Evolutionary conservation across 352 stramenopile species (phyloP), one percentile per base, ranked within the genome.

Genomic region (Peronospora belbahrii): DNA sequence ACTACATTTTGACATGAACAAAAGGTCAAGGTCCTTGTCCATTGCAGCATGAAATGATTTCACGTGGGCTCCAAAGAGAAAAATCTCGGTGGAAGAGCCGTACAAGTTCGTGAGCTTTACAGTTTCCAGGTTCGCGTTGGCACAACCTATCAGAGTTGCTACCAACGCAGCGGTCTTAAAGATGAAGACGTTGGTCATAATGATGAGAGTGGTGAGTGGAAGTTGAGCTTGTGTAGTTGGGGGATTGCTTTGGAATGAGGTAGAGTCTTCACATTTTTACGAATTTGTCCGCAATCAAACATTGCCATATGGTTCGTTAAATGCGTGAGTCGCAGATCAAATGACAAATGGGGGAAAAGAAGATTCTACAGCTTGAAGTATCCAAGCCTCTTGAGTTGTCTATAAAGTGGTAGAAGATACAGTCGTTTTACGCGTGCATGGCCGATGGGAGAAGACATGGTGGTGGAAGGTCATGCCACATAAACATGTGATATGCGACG

Each of bases 1-100:
- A 2, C 85, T 81, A 47, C 91, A 62, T 0, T 74, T 64, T 2
- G 74, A 94, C 23, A 96, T 25, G 59, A 96, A 97, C 6, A 97
- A 60, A 30, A 86, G 60, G 18, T 96, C 77, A 20, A 64, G 48
- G 1, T 40, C 42, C n/a, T 63, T 48, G 11, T 61, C 48, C 23
- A 56, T 24, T 3, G 59, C 50, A 0, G 46, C 14, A 3, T 47
- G 70, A 50, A 83, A 96, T 6, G 69, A 88, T 18, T 75, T 80
- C 0, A 96, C 59, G 10, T 86, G 88, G 0, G 87, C 83, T 8
- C 87, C 85, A 52, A 83, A 95, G 18, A 72, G 49, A 35, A 87
- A 82, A 6, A 96, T 55, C 35, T 77, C 58, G 6, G 63, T 63
- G 56, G 52, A 79, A 25, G 81, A 78, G 35, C 81, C 81, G 4